Percentiles rank a stretch among this genome's conserved stretches.
phyloP scores from a whole-genome alignment of 768 basidiomycete species.

The Suillus subalutaceus region DNA sequence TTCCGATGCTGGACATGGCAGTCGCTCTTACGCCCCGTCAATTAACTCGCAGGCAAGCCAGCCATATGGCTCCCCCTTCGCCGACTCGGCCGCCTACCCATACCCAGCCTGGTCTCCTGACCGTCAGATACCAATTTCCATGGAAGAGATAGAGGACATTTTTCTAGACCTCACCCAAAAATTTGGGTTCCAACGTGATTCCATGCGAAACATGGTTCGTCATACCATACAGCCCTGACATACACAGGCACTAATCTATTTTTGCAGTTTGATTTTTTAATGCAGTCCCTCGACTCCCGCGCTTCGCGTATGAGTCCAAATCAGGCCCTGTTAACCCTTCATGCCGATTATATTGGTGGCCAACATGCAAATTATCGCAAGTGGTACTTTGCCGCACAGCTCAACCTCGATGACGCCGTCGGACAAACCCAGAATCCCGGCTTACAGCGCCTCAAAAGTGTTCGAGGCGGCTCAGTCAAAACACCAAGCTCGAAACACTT shows the following conservation, averaged over 20 bases:
- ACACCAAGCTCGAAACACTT: constrained; percentile 75
- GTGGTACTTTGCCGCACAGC: constrained; percentile 99
- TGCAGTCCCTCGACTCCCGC: constrained; percentile 96
- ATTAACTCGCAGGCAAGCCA: constrained; percentile 64
- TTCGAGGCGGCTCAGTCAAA: constrained; percentile 60
- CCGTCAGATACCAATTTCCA: constrained; percentile 93
- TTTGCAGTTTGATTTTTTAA: constrained; percentile 89
- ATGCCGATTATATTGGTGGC: constrained; percentile 99
- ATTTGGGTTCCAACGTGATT: constrained; percentile 97
- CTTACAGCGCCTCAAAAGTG: constrained; percentile 83
- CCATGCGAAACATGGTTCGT: constrained; percentile 91
- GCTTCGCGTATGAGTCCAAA: constrained; percentile 98
- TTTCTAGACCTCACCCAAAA: constrained; percentile 98
- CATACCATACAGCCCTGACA: neutral
- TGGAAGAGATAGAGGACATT: constrained; percentile 98
- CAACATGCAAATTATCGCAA: constrained; percentile 99
- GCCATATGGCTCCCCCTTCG: constrained; percentile 60
- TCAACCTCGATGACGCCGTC: constrained; percentile 98
- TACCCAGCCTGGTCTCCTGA: constrained; percentile 97
- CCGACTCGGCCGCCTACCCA: constrained; percentile 63
- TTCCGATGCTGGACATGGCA: constrained; percentile 35
- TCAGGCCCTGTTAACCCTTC: constrained; percentile 93
- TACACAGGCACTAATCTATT: neutral
- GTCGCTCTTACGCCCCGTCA: constrained; percentile 56
- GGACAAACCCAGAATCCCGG: constrained; percentile 95